Conservation (phyloP, 371 early-diverging fungal species). For the Haplosporangium sp. region DNA sequence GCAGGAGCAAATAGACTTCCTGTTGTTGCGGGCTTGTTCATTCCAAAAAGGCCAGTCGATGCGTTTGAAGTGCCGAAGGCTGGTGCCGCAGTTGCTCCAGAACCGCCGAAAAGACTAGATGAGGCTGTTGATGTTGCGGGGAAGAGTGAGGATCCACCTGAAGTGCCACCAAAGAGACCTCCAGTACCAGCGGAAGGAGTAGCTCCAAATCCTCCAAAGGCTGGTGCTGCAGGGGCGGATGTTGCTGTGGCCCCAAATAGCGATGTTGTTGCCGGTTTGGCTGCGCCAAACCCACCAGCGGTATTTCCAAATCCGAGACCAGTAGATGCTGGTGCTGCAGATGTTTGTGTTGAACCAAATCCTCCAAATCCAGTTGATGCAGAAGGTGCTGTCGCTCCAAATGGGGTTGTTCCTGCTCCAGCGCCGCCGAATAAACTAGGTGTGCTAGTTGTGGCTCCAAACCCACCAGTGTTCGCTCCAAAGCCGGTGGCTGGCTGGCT, state of each 20-base stretch:
- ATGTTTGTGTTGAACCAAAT: conserved; percentile 60
- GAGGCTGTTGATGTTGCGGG: conserved; percentile 38
- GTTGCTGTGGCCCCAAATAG: conserved; percentile 55
- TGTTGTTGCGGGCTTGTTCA: conserved; percentile 35
- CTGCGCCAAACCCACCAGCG: conserved; percentile 60
- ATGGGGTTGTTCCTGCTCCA: conserved; percentile 61
- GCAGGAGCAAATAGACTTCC: conserved; percentile 48
- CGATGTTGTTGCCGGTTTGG: conserved; percentile 55
- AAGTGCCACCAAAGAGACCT: conserved; percentile 40
- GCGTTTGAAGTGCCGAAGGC: conserved; percentile 38
- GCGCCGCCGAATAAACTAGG: conserved; percentile 70
- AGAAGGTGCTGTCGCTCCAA: conserved; percentile 55
- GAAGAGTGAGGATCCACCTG: conserved; percentile 48
- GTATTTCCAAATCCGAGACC: conserved; percentile 61
- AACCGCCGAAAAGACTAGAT: conserved; percentile 55
- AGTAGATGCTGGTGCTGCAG: conserved; percentile 52
- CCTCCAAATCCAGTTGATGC: conserved; percentile 60
- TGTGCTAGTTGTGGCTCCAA: conserved; percentile 47
- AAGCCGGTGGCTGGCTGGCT: conserved; percentile 64
- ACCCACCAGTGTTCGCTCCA: conserved; percentile 49
- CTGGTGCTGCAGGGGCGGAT: conserved; percentile 35
- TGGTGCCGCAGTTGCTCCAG: conserved; percentile 31
- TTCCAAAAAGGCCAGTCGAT: conserved; percentile 47
- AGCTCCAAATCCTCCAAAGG: conserved; percentile 54
- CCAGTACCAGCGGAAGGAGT: conserved; percentile 36